phyloP scores from a whole-genome alignment of 2,329 filamentous ascomycete genomes.

The Fusarium citri region DNA sequence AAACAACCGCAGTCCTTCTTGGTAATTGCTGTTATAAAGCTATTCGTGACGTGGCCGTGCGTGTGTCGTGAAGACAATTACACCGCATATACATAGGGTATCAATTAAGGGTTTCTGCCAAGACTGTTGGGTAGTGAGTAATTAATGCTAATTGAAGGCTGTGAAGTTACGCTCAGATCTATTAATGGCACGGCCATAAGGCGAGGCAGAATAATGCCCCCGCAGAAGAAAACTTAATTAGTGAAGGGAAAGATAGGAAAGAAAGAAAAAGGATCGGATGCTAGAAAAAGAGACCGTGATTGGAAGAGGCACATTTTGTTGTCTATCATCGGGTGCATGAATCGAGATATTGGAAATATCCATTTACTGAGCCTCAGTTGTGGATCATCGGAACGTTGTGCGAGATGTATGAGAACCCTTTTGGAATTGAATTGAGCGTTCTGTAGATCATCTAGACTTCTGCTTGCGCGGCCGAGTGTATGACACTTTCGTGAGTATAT shows the following conservation, averaged over 20 bases:
- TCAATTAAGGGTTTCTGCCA: background rate
- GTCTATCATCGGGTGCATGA: slow-evolving; percentile 5
- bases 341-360: background rate
- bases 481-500: background rate
- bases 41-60: slow-evolving; percentile 13
- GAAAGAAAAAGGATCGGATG: background rate
- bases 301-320: background rate
- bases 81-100: background rate
- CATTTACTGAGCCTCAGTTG: background rate
- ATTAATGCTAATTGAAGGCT: background rate
- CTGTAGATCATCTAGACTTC: background rate
- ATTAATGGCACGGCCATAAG: background rate
- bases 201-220: background rate
- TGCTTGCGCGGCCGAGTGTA: background rate
- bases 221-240: background rate
- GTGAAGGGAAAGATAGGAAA: background rate
- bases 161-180: background rate
- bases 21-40: background rate
- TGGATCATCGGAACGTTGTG: background rate
- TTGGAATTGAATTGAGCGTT: background rate
- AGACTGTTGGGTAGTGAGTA: background rate
- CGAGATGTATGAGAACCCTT: background rate
- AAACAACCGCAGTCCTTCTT: background rate
- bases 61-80: background rate
- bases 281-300: background rate